Conservation (phyloP, 2,329 filamentous ascomycete species). For the Lecanicillium sp. region DNA sequence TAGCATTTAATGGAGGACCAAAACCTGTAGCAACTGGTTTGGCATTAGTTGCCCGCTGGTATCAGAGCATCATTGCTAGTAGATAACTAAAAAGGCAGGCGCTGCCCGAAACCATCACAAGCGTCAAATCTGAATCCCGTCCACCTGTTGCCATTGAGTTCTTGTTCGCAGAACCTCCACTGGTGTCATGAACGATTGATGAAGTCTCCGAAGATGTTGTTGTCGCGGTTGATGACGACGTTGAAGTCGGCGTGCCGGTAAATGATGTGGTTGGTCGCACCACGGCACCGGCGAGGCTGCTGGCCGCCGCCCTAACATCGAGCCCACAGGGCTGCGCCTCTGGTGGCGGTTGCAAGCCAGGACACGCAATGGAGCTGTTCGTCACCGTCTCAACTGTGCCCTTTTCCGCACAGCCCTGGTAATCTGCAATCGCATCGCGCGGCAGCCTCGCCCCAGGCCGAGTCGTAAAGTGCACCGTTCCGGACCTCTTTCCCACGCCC, state of each 20-base stretch:
- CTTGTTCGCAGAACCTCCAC: neutral
- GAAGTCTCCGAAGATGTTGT: no score
- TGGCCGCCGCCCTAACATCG: slow-evolving; percentile 9
- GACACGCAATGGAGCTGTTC: slow-evolving; percentile 6
- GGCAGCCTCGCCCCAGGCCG: slow-evolving; percentile 5
- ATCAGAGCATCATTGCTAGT: neutral
- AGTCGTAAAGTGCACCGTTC: slow-evolving; percentile 5
- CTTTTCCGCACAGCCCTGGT: slow-evolving; percentile 5
- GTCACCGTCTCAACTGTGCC: neutral
- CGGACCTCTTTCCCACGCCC: slow-evolving; percentile 4
- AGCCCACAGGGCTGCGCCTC: slow-evolving; percentile 11
- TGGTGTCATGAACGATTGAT: no score
- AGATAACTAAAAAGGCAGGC: neutral
- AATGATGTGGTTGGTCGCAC: slow-evolving; percentile 2
- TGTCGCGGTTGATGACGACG: neutral
- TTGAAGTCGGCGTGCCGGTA: neutral
- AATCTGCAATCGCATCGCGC: slow-evolving; percentile 11
- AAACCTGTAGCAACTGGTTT: neutral
- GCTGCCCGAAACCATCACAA: neutral
- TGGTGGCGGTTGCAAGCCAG: slow-evolving; percentile 1
- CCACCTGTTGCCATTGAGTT: neutral
- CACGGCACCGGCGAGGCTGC: slow-evolving; percentile 2
- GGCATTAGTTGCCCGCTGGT: neutral
- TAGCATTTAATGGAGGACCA: neutral
- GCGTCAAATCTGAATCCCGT: neutral